Percentiles rank a stretch among this genome's conserved stretches.
phyloP scores from a whole-genome alignment of 192 early-diverging fungal species.

The Coemansia sp. region DNA sequence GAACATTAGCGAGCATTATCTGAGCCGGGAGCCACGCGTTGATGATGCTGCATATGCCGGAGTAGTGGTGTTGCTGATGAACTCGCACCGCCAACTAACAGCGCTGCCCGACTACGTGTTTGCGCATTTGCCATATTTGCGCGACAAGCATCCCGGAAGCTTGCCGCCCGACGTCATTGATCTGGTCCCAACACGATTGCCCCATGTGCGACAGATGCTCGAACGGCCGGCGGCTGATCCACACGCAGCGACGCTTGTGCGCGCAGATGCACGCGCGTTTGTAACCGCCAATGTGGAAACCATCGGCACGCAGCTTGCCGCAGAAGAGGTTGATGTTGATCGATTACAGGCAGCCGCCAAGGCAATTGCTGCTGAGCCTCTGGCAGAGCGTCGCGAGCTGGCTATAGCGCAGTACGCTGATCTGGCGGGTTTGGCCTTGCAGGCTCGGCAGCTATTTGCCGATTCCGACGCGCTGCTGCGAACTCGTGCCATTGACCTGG shows the following conservation, averaged over 20 bases:
- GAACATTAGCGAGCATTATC: conserved; percentile 60
- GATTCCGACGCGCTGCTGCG: too few species aligned
- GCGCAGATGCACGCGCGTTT: conserved; percentile 10
- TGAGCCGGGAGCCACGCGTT: conserved; percentile 67
- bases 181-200: conserved; percentile 17
- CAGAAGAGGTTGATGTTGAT: too few species aligned
- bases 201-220: conserved; percentile 36
- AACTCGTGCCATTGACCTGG: too few species aligned
- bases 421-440: background rate
- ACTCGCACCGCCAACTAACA: conserved; percentile 65
- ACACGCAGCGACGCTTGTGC: background rate
- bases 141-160: conserved; percentile 58
- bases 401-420: background rate
- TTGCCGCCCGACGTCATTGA: conserved; percentile 22
- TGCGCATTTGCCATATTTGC: conserved; percentile 69
- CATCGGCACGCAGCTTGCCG: too few species aligned
- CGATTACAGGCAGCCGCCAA: too few species aligned
- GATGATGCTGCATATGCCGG: conserved; percentile 68
- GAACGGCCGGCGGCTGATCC: conserved; percentile 15
- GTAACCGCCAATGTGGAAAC: background rate
- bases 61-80: conserved; percentile 73
- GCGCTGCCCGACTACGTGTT: conserved; percentile 71
- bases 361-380: too few species aligned
- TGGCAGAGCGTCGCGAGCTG: background rate
- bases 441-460: too few species aligned